These are phyloP conservation scores for Globisporangium polare DNA, from an alignment of 352 stramenopile species.

Conservation along the genomic window DNA sequence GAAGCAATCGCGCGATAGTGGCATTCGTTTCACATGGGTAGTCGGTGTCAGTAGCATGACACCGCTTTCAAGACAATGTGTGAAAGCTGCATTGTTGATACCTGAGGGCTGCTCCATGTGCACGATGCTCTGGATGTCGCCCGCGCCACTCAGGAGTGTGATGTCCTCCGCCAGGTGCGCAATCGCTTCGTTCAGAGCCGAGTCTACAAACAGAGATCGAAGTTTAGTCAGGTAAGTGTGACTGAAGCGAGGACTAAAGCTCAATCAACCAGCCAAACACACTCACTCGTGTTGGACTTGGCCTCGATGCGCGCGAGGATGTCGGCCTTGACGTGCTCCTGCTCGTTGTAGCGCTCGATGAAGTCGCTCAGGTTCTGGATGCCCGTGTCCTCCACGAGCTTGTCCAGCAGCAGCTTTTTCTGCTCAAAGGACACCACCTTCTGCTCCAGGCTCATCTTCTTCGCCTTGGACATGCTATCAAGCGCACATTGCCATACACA, in stretches of 20 bases:
- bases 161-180: slow-evolving; percentile 54
- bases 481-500: not conserved
- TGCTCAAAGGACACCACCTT: slow-evolving; percentile 69
- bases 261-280: not conserved
- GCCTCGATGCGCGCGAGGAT: slow-evolving; percentile 50
- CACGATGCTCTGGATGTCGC: slow-evolving; percentile 32
- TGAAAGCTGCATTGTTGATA: slow-evolving; percentile 7
- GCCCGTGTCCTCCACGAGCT: slow-evolving; percentile 44
- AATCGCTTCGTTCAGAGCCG: slow-evolving; percentile 39
- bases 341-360: slow-evolving; percentile 56
- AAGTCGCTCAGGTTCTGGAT: slow-evolving; percentile 58
- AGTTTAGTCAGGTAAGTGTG: no score
- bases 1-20: not conserved
- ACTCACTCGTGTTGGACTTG: slow-evolving; percentile 44
- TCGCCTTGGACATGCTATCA: slow-evolving; percentile 31
- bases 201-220: slow-evolving; percentile 24
- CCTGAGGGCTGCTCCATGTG: slow-evolving; percentile 42
- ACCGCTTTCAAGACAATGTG: no score
- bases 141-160: slow-evolving; percentile 38
- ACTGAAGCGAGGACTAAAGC: not conserved
- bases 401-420: slow-evolving; percentile 61
- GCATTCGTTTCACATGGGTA: not conserved
- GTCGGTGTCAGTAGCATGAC: no score
- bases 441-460: slow-evolving; percentile 54
- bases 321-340: slow-evolving; percentile 47